phyloP scores from a whole-genome alignment of 768 basidiomycete genomes.

The Psilocybe cubensis region DNA sequence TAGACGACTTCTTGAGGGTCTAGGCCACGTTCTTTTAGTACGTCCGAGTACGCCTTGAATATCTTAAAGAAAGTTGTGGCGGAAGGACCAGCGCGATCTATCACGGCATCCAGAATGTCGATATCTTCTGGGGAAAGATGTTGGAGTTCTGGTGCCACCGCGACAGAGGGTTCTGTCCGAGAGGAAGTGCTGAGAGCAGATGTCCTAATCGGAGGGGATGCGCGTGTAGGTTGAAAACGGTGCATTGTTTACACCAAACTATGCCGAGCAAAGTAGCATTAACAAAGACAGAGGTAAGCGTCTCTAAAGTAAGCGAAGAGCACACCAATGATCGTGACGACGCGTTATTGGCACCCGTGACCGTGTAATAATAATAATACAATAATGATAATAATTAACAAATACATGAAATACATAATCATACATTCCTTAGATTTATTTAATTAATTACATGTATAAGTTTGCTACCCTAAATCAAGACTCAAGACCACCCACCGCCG shows the following conservation, averaged over 20 bases:
- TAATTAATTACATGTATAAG: conserved; percentile 4
- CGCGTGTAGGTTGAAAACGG: conserved; percentile 48
- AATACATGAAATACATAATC: conserved; percentile 5
- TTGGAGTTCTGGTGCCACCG: conserved; percentile 54
- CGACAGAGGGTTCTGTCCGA: conserved; percentile 41
- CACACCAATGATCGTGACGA: no score
- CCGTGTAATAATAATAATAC: conserved; percentile 19
- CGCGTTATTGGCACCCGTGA: no score
- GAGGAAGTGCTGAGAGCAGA: conserved; percentile 21
- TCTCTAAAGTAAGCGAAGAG: no score
- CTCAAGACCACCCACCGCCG: not conserved
- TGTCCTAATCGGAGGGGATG: conserved; percentile 49
- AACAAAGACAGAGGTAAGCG: not conserved
- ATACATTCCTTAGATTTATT: conserved; percentile 7
- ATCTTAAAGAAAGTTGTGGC: conserved; percentile 80
- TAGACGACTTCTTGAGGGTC: conserved; percentile 81
- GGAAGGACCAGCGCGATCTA: conserved; percentile 63
- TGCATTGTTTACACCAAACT: conserved; percentile 35
- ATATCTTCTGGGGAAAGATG: conserved; percentile 60
- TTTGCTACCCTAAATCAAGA: not conserved
- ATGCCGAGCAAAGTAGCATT: not conserved
- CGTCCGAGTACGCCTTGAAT: conserved; percentile 86
- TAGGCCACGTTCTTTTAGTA: conserved; percentile 73
- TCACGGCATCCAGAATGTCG: conserved; percentile 74
- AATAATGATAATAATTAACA: conserved; percentile 3